phyloP scores from a whole-genome alignment of 257 asterid species.

The Nyctanthes arbortristis region DNA sequence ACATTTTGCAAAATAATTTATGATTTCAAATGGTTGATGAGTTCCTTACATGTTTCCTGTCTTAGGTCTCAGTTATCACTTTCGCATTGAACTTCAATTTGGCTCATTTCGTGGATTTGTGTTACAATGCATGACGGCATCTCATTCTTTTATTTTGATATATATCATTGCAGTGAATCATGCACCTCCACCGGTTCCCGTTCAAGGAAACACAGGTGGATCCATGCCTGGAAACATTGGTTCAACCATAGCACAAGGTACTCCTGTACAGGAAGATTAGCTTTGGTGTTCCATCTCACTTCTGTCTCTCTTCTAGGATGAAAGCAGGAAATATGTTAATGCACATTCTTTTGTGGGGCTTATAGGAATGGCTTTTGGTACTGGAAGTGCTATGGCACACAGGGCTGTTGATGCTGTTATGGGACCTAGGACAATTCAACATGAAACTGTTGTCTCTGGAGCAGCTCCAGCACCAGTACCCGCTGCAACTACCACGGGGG shows the following conservation, averaged over 20 bases:
- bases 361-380: constrained; percentile 18
- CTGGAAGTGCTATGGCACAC: constrained; percentile 13
- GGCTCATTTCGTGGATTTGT: background rate
- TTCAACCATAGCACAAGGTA: constrained; percentile 80
- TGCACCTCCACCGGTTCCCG: constrained; percentile 86
- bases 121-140: no score
- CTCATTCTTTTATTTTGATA: background rate
- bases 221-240: constrained; percentile 64
- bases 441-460: constrained; percentile 22
- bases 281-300: background rate
- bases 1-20: background rate
- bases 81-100: background rate
- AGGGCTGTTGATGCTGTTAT: constrained; percentile 19
- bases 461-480: constrained; percentile 4
- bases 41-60: background rate
- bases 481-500: background rate
- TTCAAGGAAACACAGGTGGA: constrained; percentile 64
- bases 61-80: background rate
- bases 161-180: constrained; percentile 40
- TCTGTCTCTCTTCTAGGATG: no score
- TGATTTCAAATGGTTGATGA: background rate
- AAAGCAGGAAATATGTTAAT: no score
- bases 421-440: constrained; percentile 15
- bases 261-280: background rate
- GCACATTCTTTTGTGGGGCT: no score